Percentiles rank a stretch among this genome's conserved stretches.
Evolutionary conservation across 345 rosid genomes (phyloP).

Genomic region (Erodium maritimum): DNA sequence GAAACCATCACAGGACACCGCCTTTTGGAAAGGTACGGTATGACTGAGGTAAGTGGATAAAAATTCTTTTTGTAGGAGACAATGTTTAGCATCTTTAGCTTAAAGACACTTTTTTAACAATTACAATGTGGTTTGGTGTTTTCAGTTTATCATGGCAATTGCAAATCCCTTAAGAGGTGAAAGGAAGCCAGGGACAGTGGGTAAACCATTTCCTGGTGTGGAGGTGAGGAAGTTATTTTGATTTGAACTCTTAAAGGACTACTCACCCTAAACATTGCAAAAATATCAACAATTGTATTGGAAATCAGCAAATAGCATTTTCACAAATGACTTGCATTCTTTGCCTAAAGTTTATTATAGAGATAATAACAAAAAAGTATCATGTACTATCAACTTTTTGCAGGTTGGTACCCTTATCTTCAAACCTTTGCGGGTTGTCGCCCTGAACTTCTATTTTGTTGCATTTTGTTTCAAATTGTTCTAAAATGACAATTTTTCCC

Average conservation of each 20-base stretch:
- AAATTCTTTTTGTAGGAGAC: neutral
- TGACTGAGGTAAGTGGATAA: conserved; percentile 67
- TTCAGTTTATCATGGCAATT: conserved; percentile 89
- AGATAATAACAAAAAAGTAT: too few species aligned
- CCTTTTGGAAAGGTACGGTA: conserved; percentile 94
- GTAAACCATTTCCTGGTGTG: conserved; percentile 91
- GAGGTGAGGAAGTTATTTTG: conserved; percentile 38
- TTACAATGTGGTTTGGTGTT: conserved; percentile 10
- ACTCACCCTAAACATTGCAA: neutral
- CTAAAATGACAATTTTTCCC: too few species aligned
- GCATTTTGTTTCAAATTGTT: too few species aligned
- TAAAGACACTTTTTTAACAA: neutral
- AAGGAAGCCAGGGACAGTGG: conserved; percentile 91
- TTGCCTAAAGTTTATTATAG: neutral
- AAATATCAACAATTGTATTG: neutral
- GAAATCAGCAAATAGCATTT: neutral
- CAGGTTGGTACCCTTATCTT: too few species aligned
- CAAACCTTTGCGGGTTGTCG: too few species aligned
- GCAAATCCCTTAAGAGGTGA: conserved; percentile 72
- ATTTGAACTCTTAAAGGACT: neutral
- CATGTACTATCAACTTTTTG: too few species aligned
- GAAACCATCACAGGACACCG: conserved; percentile 89
- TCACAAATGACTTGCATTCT: neutral
- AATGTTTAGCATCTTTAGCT: neutral
- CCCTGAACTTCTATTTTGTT: too few species aligned